Base-by-base conservation (phyloP, 148 eudicot species). In the Fagopyrum homotropicum region DNA sequence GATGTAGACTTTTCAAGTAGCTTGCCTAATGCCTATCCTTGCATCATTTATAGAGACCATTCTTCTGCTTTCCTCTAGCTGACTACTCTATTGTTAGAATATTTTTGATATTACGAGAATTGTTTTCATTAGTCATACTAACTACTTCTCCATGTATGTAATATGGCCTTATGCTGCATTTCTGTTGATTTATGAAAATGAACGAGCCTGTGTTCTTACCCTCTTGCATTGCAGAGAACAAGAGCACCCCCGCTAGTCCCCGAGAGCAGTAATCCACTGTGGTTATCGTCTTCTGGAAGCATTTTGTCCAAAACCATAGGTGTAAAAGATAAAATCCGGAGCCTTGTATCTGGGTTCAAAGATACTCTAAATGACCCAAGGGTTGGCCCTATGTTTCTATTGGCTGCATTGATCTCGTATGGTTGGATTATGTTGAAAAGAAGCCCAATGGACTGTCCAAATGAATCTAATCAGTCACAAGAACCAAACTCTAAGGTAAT, bases 221-320 rank as follows among this genome's bases (percentile, higher is more conserved):
- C 4, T 70, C 1, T 54, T 64, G 43, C 60, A 77, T 66, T 80
- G 83, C 89, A 94, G 98, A 88, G 86, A 85, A 78, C 91, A 70
- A 88, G 74, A 82, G 80, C 96, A 50, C 98, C 98, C 7, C 90
- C 80, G 69, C 92, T 95, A 76, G 86, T 92, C 72, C 90, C 90
- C 26, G 98, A 95, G 83, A 84, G 84, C 69, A 79, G 86, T 63
- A 88, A 84, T 79, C 84, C 89, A 45, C 80, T 84, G 30, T 92
- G 93, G 98, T 80, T 88, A 7, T 78, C 55, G 44, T 85, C 90
- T 52, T 66, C 90, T 61, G 88, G 77, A 73, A 89, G 75, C 72
- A 70, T 92, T 64, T 26, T 88, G 40, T 86, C 96, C 40, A 81
- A 87, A 47, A 82, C 87, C 74, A 78, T 77, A 56, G 87, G 82